Evolutionary conservation across 2,329 filamentous ascomycete genomes (phyloP), one percentile per base, ranked within the genome.

Genomic region (Juglanconis sp.): DNA sequence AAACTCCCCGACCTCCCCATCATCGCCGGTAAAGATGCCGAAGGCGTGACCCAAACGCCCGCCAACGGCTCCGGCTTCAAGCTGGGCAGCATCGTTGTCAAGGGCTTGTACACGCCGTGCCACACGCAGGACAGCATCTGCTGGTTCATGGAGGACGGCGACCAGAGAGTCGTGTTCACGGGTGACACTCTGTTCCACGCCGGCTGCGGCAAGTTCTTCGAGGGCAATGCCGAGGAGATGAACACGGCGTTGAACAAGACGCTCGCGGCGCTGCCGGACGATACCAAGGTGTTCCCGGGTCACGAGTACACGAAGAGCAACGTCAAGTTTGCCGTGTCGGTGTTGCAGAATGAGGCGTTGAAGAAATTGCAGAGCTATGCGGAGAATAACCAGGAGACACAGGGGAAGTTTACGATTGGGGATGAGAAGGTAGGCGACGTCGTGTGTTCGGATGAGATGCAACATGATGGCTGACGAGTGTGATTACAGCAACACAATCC

Each of bases 281-380:
- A 98, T 68, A 98, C 95, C 1, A 89, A 89, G 65, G 91, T 99
- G 65, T 99, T 91, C 72, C 93, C 94, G 17, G 95, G 95, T 4
- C 95, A 99, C 70, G 95, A 98, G 74, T 99, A 99, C 77, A 99
- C 95, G n/a, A 96, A 95, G 76, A 84, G 89, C 55, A 99, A 99
- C 70, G 92, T 95, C 69, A 92, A 92, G 72, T 99, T 99, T 71
- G 88, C 86, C 52, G 77, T 89, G 61, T 89, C 88, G 2, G 89
- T 98, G 15, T 78, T 89, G 59, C 86, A 91, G 69, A 89, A 84
- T 47, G 87, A 90, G 53, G 81, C 90, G 0, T 86, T 97, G 64
- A 87, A 90, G 79, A 89, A 87, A 68, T 81, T 99, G 36, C 80
- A 90, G 66, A 80, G 82, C 0, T 97, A 92, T 72, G 90, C 91